Conservation (phyloP, 2,329 filamentous ascomycete species). For the Thielaviopsis euricoi region DNA sequence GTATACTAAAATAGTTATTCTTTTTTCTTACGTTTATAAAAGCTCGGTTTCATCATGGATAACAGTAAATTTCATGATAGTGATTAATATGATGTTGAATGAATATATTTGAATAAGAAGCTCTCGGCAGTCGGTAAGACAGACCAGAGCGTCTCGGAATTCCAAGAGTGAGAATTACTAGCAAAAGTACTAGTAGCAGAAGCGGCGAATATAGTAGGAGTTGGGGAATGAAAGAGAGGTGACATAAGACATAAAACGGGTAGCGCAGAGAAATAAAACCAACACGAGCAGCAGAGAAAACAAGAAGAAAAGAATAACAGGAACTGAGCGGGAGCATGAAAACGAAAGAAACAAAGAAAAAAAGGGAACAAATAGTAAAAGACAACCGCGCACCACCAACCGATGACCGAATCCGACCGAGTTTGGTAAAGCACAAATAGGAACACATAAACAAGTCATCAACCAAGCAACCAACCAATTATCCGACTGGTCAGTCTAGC, state of each 20-base stretch:
- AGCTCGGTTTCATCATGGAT: not conserved
- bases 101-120: not conserved
- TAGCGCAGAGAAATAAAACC: constrained; percentile 1
- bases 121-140: not conserved
- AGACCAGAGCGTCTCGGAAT: not conserved
- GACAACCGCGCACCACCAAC: not conserved
- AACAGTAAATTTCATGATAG: not conserved
- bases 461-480: not conserved
- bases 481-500: constrained; percentile 29
- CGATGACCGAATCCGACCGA: not conserved
- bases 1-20: not conserved
- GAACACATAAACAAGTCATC: constrained; percentile 1
- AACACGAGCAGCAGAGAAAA: not conserved
- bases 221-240: not conserved
- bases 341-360: no score
- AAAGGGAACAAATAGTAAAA: not conserved
- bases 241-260: not conserved
- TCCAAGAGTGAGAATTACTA: not conserved
- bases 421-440: not conserved
- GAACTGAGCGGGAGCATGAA: not conserved
- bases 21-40: not conserved
- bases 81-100: not conserved
- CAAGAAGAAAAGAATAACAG: not conserved
- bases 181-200: not conserved
- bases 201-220: not conserved